These are phyloP conservation scores for Salix udensis DNA, from an alignment of 345 rosid species.

Conservation along the genomic window DNA sequence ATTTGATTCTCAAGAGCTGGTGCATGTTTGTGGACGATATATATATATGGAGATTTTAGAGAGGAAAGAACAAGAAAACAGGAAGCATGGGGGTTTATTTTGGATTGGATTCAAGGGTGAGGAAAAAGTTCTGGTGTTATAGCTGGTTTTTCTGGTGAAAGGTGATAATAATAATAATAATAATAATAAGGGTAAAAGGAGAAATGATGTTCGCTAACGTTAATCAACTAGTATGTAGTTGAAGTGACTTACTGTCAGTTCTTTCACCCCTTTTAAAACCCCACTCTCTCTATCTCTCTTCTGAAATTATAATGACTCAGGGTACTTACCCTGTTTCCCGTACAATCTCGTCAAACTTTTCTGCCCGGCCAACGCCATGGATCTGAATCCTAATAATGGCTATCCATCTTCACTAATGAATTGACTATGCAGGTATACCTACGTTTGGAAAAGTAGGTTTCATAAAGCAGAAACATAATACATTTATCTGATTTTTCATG, in stretches of 20 bases:
- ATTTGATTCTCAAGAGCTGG: slow-evolving; percentile 19
- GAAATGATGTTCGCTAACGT: slow-evolving; percentile 5
- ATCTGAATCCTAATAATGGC: not conserved
- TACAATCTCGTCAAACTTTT: not conserved
- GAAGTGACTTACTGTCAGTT: slow-evolving; percentile 63
- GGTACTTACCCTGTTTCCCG: not conserved
- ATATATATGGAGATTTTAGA: not conserved
- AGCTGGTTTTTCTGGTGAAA: not conserved
- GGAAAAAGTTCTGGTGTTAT: not conserved
- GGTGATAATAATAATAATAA: slow-evolving; percentile 6
- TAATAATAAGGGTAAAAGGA: slow-evolving; percentile 17
- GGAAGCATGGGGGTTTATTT: not conserved
- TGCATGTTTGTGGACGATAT: slow-evolving; percentile 11
- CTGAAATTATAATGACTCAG: slow-evolving; percentile 6
- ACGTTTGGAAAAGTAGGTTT: not conserved
- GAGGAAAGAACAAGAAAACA: not conserved
- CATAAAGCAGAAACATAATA: not conserved
- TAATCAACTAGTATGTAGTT: slow-evolving; percentile 4
- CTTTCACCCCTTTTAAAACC: slow-evolving; percentile 21
- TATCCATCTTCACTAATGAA: not conserved
- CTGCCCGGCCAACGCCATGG: not conserved
- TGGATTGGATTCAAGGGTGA: not conserved
- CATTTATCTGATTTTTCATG: not conserved
- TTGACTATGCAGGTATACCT: not conserved
- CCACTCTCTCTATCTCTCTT: slow-evolving; percentile 4